Evolutionary conservation across 169 alveolate genomes (phyloP), one percentile per base, ranked within the genome.

Genomic region (Eimeria praecox): DNA sequence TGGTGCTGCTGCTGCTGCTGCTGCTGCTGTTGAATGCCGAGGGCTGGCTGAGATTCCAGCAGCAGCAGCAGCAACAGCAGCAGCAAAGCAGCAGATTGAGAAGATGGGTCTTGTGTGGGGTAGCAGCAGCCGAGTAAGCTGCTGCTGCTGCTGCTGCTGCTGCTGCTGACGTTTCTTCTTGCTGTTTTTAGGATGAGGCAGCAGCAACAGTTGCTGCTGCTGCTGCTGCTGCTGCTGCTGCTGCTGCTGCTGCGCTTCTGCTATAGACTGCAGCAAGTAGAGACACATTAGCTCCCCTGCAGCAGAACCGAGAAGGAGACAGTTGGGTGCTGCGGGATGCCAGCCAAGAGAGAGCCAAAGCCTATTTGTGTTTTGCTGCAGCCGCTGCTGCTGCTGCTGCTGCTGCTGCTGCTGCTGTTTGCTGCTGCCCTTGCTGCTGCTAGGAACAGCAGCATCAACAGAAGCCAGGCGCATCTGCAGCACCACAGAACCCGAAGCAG

Each of bases 61-160:
- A 24, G 75, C 75, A 24, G 33, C 75, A 62, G 75, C 75, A 62
- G 75, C 75, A 62, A n/a, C 80, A 20, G 73, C 44, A 42, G 75
- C 71, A 38, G 82, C 95, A 35, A 66, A 89, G 66, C 95, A 73
- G 54, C 95, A 73, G 30, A 89, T 44, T 1, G 95, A 35, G 35
- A 89, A 89, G 14, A 89, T 69, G 56, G 95, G 95, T 44, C 95
- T 87, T 4, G 95, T 44, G 38, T 89, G 95, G 5, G 95, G 87
- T 54, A 69, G 95, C 85, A 56, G 44, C 85, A 89, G 73, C 56
- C 71, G 66, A 66, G 64, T 52, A 3, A 42, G 90, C 1, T 80
- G 90, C 71, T 80, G 90, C 49, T 80, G 90, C 90, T 80, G 90
- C 90, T 42, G 90, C 90, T 44, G 71, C 64, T 52, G 54, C 93